A percentile compares a stretch with the other conserved stretches of the same genome.
These are phyloP conservation scores for Trichoderma gamsii DNA, from an alignment of 495 filamentous ascomycete genomes.

Conservation along the genomic window DNA sequence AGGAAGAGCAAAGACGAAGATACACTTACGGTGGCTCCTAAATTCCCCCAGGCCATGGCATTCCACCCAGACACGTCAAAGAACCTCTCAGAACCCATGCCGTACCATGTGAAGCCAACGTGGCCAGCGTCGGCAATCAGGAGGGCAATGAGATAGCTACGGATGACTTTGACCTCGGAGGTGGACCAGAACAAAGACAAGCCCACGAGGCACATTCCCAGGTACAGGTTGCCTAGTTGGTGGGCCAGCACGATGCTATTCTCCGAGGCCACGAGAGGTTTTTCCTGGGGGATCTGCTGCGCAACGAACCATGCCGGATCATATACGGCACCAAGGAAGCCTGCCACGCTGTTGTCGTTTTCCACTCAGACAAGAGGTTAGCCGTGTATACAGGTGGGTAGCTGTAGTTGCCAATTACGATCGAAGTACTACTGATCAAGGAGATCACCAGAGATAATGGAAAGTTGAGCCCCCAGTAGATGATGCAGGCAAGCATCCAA, in stretches of 20 bases:
- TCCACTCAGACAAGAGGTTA: not conserved
- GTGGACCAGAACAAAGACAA: constrained; percentile 56
- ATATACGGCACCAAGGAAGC: constrained; percentile 50
- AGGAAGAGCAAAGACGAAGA: not conserved
- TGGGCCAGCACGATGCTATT: constrained; percentile 34
- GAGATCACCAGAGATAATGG: too few relatives aligned
- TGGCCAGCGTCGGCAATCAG: constrained; percentile 65
- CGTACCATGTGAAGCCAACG: constrained; percentile 54
- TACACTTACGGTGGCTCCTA: constrained; percentile 52
- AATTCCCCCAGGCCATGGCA: constrained; percentile 65
- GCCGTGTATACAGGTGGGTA: not conserved
- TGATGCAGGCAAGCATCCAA: too few relatives aligned
- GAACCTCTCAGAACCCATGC: constrained; percentile 50
- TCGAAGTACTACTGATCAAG: too few relatives aligned
- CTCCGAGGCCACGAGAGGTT: constrained; percentile 22
- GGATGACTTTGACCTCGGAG: constrained; percentile 57
- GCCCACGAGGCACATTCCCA: constrained; percentile 56
- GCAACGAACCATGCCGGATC: constrained; percentile 53
- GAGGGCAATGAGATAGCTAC: constrained; percentile 60
- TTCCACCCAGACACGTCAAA: constrained; percentile 58
- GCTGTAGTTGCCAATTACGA: not conserved
- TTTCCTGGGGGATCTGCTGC: constrained; percentile 47
- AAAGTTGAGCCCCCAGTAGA: too few relatives aligned
- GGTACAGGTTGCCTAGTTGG: constrained; percentile 63
- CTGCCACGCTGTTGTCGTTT: constrained; percentile 41